Conservation (phyloP, 192 early-diverging fungal species). For the Borealophlyctis nickersoniae region DNA sequence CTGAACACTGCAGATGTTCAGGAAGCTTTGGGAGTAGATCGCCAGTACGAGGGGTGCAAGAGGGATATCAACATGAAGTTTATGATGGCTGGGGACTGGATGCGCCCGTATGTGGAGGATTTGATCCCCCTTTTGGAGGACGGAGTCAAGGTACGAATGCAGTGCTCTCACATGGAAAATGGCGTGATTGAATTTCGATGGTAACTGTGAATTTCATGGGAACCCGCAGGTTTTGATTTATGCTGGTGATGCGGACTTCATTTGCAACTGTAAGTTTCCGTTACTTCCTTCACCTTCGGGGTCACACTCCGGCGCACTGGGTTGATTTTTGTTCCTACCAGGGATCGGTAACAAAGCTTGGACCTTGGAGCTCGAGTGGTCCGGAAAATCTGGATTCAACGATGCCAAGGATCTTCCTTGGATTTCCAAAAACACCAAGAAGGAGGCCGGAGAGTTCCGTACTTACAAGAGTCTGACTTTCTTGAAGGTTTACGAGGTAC, state of each 20-base stretch:
- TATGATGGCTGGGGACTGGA: constrained; percentile 83
- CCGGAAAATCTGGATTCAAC: constrained; percentile 67
- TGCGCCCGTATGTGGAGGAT: constrained; percentile 71
- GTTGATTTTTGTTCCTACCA: background rate
- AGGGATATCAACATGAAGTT: constrained; percentile 77
- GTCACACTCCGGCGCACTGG: constrained; percentile 6
- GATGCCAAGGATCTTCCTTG: constrained; percentile 68
- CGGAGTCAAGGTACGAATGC: constrained; percentile 74
- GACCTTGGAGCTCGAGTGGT: constrained; percentile 82
- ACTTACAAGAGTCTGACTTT: constrained; percentile 73
- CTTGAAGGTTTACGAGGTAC: constrained; percentile 80
- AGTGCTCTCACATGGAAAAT: too few species aligned
- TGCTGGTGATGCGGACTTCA: constrained; percentile 91
- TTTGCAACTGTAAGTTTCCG: constrained; percentile 89
- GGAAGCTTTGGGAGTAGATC: constrained; percentile 71
- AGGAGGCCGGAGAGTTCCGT: constrained; percentile 67
- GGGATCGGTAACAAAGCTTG: constrained; percentile 86
- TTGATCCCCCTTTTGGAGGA: constrained; percentile 65
- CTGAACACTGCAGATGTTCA: constrained; percentile 78
- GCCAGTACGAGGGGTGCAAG: constrained; percentile 77
- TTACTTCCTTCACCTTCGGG: constrained; percentile 20
- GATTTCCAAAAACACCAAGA: constrained; percentile 55
- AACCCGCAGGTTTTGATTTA: constrained; percentile 91
- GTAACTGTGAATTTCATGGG: too few species aligned
- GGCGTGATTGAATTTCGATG: too few species aligned